phyloP scores from a whole-genome alignment of 441 rosid genomes.

The Adansonia grandidieri region DNA sequence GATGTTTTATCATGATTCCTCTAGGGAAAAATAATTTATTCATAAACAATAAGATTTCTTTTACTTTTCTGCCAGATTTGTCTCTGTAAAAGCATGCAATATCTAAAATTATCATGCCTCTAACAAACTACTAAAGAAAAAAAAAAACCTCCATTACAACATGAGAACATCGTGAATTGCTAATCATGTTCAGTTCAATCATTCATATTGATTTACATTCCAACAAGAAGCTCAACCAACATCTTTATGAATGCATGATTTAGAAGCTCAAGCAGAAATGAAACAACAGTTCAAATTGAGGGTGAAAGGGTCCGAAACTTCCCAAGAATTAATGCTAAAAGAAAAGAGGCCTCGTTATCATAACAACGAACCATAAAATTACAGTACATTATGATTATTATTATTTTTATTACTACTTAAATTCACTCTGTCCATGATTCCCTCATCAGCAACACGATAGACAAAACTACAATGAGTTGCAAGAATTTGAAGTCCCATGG shows the following conservation, averaged over 20 bases:
- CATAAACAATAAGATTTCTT: too few species aligned
- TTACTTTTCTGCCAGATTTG: too few species aligned
- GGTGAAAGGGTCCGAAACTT: background rate
- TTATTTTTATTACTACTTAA: slow-evolving; percentile 35
- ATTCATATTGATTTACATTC: background rate
- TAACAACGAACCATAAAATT: slow-evolving; percentile 21
- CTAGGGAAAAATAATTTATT: too few species aligned
- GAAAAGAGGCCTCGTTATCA: slow-evolving; percentile 36
- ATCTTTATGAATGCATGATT: slow-evolving; percentile 6
- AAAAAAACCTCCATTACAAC: background rate
- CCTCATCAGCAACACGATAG: slow-evolving; percentile 33
- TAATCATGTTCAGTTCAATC: background rate
- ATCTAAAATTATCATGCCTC: background rate
- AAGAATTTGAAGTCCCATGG: slow-evolving; percentile 28
- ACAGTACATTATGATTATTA: slow-evolving; percentile 30
- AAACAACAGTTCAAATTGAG: background rate
- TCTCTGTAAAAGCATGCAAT: too few species aligned
- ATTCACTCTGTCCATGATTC: slow-evolving; percentile 18
- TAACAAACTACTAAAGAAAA: background rate
- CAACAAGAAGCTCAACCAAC: background rate
- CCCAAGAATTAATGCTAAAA: slow-evolving; percentile 27
- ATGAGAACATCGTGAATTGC: background rate
- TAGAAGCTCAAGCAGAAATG: slow-evolving; percentile 7
- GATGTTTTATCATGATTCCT: background rate
- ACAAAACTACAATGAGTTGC: slow-evolving; percentile 24